Percentiles rank a stretch among this genome's conserved stretches.
phyloP scores from a whole-genome alignment of 2,329 filamentous ascomycete species.

The Biscogniauxia mediterranea region DNA sequence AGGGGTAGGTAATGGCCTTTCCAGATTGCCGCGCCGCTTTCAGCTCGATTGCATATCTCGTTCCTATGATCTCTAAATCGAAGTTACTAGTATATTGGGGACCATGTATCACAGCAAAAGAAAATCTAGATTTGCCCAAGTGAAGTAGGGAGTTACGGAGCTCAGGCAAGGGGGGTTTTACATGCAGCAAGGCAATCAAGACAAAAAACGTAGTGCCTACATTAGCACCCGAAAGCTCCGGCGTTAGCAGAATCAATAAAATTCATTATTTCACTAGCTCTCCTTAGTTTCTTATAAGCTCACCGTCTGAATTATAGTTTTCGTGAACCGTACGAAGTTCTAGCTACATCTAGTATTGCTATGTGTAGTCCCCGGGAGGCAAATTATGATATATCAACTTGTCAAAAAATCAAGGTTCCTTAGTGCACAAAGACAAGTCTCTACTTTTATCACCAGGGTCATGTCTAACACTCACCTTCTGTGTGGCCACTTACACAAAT shows the following conservation, averaged over 20 bases:
- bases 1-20: neutral
- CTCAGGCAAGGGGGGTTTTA: neutral
- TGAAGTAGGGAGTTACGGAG: neutral
- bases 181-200: neutral
- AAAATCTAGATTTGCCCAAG: neutral
- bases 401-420: neutral
- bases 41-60: neutral
- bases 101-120: neutral
- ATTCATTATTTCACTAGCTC: too few species aligned
- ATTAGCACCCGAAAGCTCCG: too few species aligned
- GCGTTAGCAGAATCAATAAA: too few species aligned
- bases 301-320: too few species aligned
- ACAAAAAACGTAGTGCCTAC: neutral
- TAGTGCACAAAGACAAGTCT: neutral
- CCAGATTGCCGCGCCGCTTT: neutral
- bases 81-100: neutral
- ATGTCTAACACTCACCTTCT: neutral
- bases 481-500: neutral
- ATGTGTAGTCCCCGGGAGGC: neutral
- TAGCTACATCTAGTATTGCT: too few species aligned
- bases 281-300: too few species aligned
- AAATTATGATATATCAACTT: neutral
- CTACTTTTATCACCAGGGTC: neutral
- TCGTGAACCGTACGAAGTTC: too few species aligned
- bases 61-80: neutral